Percentiles rank a stretch among this genome's conserved stretches.
These are phyloP conservation scores for Haplosporangium gracile DNA, from an alignment of 192 early-diverging fungal species.

Conservation along the genomic window DNA sequence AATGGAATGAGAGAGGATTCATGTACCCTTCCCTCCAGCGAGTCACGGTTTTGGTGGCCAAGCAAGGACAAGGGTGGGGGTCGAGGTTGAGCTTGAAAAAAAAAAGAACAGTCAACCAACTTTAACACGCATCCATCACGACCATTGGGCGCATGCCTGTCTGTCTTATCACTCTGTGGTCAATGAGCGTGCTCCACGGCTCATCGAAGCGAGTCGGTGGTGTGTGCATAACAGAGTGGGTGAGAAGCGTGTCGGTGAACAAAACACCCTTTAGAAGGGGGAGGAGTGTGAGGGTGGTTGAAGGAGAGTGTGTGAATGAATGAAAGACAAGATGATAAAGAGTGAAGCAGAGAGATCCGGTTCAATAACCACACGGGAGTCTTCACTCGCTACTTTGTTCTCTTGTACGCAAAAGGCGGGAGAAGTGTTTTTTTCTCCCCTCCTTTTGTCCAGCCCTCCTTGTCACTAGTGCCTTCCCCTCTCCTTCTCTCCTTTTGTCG, in stretches of 20 bases:
- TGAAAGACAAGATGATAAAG: too few species aligned
- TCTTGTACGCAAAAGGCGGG: too few species aligned
- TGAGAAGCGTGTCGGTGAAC: neutral
- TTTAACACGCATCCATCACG: neutral
- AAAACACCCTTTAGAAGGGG: too few species aligned
- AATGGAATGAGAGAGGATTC: neutral
- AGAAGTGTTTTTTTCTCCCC: too few species aligned
- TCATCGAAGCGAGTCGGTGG: neutral
- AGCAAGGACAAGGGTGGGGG: neutral
- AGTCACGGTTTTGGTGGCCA: constrained; percentile 13
- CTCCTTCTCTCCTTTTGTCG: neutral
- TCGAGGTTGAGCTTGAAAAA: neutral
- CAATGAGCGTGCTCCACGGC: neutral
- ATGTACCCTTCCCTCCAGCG: neutral
- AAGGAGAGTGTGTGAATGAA: too few species aligned
- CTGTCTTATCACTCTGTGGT: neutral
- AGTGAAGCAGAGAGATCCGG: too few species aligned
- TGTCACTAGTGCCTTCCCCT: neutral
- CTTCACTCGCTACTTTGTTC: too few species aligned
- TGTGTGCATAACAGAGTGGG: neutral
- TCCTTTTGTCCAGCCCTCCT: neutral
- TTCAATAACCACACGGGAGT: too few species aligned
- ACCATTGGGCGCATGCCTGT: neutral
- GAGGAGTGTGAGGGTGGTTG: too few species aligned
- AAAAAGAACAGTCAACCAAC: neutral